A percentile compares a stretch with the other conserved stretches of the same genome.
Conservation (phyloP, 768 basidiomycete species). For the Hygrophorus russula region DNA sequence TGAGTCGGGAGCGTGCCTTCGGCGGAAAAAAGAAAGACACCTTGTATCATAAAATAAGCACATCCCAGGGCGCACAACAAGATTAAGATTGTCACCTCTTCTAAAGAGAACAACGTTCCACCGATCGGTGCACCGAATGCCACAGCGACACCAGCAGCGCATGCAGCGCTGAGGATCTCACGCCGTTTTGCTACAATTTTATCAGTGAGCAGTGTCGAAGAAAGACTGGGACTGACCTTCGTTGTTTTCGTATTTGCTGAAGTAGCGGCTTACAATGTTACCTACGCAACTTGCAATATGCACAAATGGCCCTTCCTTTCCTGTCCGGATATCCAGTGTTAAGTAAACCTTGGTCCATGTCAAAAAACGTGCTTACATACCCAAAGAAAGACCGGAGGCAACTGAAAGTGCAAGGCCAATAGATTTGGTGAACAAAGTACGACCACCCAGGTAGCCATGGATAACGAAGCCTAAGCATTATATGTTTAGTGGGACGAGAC, state of each 20-base stretch:
- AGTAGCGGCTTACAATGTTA: slow-evolving; percentile 83
- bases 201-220: not conserved
- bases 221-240: slow-evolving; percentile 45
- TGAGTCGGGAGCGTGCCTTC: slow-evolving; percentile 37
- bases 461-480: slow-evolving; percentile 73
- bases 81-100: slow-evolving; percentile 86
- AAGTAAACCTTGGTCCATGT: no score
- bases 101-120: slow-evolving; percentile 84
- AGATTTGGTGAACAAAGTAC: slow-evolving; percentile 83
- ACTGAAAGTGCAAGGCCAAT: slow-evolving; percentile 85
- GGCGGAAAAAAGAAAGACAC: slow-evolving; percentile 37
- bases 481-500: slow-evolving; percentile 3
- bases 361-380: slow-evolving; percentile 20
- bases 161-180: slow-evolving; percentile 90
- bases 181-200: slow-evolving; percentile 65
- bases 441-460: slow-evolving; percentile 89
- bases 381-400: slow-evolving; percentile 83
- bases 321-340: slow-evolving; percentile 18
- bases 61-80: no score
- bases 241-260: slow-evolving; percentile 87
- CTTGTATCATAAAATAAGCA: no score
- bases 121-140: slow-evolving; percentile 97
- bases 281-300: slow-evolving; percentile 90
- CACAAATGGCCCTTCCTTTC: slow-evolving; percentile 64
- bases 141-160: slow-evolving; percentile 95